Percentiles rank a stretch among this genome's conserved stretches.
Evolutionary conservation across 202 grass and related monocot species (phyloP).

Genomic region (Panicum hallii): DNA sequence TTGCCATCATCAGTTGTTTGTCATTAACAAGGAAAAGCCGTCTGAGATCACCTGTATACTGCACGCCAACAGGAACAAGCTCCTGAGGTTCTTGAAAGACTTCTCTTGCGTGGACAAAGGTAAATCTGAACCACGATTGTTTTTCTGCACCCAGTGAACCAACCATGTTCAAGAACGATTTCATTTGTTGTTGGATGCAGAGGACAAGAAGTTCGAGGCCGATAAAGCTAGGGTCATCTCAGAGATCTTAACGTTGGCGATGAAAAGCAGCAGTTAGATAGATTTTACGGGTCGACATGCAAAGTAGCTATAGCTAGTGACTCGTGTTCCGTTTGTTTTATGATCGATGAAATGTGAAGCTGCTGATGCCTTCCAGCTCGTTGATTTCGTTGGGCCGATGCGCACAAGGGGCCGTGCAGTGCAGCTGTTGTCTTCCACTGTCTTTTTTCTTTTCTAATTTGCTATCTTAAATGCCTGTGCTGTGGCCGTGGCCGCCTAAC

Average conservation of each 20-base stretch:
- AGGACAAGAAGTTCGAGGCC: slow-evolving; percentile 73
- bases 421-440: not conserved
- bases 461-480: too few species aligned
- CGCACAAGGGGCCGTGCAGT: not conserved
- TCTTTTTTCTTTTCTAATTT: not conserved
- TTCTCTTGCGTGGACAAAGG: slow-evolving; percentile 77
- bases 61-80: slow-evolving; percentile 76
- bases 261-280: slow-evolving; percentile 30
- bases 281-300: not conserved
- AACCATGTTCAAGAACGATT: not conserved
- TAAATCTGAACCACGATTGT: not conserved
- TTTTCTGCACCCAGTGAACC: not conserved
- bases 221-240: slow-evolving; percentile 70
- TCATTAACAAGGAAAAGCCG: slow-evolving; percentile 77
- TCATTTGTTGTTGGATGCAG: slow-evolving; percentile 43
- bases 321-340: not conserved
- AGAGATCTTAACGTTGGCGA: slow-evolving; percentile 46
- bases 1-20: slow-evolving; percentile 72
- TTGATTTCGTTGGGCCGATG: not conserved
- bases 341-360: not conserved
- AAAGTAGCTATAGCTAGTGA: not conserved
- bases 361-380: not conserved
- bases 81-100: slow-evolving; percentile 68
- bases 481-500: too few species aligned
- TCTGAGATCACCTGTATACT: slow-evolving; percentile 70